Evolutionary conservation across 257 asterid genomes (phyloP).

Genomic region (Verbascum thapsus): DNA sequence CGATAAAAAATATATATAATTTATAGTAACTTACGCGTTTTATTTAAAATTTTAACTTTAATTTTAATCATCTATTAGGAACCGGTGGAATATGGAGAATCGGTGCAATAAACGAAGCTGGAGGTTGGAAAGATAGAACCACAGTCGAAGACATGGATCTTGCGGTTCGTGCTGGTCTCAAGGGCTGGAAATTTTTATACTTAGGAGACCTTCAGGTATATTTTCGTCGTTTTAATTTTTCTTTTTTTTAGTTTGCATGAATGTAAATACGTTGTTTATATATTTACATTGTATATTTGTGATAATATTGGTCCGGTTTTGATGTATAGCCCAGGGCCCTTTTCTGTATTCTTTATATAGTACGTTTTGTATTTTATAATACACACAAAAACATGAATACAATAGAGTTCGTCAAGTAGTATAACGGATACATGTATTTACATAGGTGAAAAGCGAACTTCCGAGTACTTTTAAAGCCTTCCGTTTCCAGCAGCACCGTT

Average conservation of each 20-base stretch:
- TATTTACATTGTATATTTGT: too few relatives aligned
- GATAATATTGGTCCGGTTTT: too few relatives aligned
- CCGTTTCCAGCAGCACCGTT: conserved; percentile 68
- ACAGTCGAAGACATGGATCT: conserved; percentile 73
- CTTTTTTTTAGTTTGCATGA: background rate
- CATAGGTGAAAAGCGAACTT: conserved; percentile 66
- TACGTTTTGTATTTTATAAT: too few relatives aligned
- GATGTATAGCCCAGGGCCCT: too few relatives aligned
- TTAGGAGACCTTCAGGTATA: conserved; percentile 60
- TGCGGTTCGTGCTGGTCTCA: conserved; percentile 71
- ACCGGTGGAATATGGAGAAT: conserved; percentile 79
- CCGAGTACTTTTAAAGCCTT: conserved; percentile 73
- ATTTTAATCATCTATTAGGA: conserved; percentile 35
- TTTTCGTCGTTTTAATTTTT: background rate
- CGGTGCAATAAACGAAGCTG: conserved; percentile 58
- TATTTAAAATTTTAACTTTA: too few relatives aligned
- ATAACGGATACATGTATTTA: background rate
- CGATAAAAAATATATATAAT: too few relatives aligned
- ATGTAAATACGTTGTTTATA: too few relatives aligned
- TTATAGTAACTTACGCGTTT: too few relatives aligned
- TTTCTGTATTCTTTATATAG: too few relatives aligned
- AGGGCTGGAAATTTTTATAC: conserved; percentile 72
- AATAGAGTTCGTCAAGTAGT: too few relatives aligned
- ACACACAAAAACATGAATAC: too few relatives aligned
- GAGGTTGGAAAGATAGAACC: conserved; percentile 74